phyloP scores from a whole-genome alignment of 1,284 basidiomycete genomes.

The Chalciporus sp. region DNA sequence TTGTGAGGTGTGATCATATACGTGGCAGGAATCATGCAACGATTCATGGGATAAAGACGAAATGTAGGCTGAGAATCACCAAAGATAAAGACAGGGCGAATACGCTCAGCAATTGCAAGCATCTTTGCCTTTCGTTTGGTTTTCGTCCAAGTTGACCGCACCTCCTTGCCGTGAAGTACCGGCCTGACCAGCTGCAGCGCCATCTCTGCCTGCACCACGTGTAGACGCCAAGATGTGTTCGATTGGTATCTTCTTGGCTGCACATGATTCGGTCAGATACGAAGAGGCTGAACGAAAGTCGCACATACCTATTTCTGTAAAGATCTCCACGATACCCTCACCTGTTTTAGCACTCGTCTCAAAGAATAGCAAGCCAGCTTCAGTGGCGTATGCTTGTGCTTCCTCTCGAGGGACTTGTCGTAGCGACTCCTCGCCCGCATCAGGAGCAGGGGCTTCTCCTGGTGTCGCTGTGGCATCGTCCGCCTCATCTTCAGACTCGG shows the following conservation, averaged over 20 bases:
- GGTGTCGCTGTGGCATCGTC: slow-evolving; percentile 88
- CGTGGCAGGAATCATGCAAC: slow-evolving; percentile 23
- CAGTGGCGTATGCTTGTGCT: slow-evolving; percentile 94
- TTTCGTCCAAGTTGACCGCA: slow-evolving; percentile 75
- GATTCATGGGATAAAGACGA: slow-evolving; percentile 25
- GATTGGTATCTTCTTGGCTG: slow-evolving; percentile 96
- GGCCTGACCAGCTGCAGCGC: slow-evolving; percentile 55
- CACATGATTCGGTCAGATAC: slow-evolving; percentile 9
- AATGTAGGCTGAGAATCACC: slow-evolving; percentile 16
- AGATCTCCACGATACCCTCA: slow-evolving; percentile 94
- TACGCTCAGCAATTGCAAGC: slow-evolving; percentile 74
- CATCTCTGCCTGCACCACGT: slow-evolving; percentile 61
- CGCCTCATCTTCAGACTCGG: slow-evolving; percentile 78
- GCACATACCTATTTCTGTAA: slow-evolving; percentile 92
- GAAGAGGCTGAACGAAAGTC: neutral
- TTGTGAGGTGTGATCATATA: slow-evolving; percentile 25
- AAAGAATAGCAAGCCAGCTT: slow-evolving; percentile 92
- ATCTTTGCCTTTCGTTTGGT: slow-evolving; percentile 66
- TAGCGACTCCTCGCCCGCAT: slow-evolving; percentile 65
- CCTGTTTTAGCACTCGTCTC: slow-evolving; percentile 99
- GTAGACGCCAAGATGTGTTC: slow-evolving; percentile 87
- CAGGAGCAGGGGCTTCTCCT: slow-evolving; percentile 59
- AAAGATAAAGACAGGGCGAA: slow-evolving; percentile 14
- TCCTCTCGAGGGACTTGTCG: slow-evolving; percentile 92
- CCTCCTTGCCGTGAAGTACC: slow-evolving; percentile 56